These are phyloP conservation scores for Ogataea kodamae DNA, from an alignment of 805 yeast genomes.

Conservation along the genomic window DNA sequence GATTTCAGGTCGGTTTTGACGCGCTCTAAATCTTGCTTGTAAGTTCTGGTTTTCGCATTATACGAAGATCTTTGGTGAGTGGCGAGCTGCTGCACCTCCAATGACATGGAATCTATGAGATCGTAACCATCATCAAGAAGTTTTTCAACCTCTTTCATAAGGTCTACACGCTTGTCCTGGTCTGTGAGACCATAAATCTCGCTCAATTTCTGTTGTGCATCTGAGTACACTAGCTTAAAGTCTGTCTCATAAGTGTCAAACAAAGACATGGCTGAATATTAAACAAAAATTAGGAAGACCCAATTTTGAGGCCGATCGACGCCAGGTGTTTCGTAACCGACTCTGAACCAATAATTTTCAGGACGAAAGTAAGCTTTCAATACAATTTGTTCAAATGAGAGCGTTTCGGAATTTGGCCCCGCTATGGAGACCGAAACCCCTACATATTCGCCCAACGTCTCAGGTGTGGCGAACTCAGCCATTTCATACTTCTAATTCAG, in stretches of 20 bases:
- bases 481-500: slow-evolving; percentile 19
- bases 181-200: slow-evolving; percentile 47
- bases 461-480: slow-evolving; percentile 3
- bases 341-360: slow-evolving; percentile 11
- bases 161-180: slow-evolving; percentile 46
- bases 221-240: slow-evolving; percentile 64
- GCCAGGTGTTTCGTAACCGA: slow-evolving; percentile 13
- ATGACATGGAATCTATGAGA: slow-evolving; percentile 77
- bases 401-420: slow-evolving; percentile 1
- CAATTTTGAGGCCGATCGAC: slow-evolving; percentile 7
- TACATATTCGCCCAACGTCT: not conserved
- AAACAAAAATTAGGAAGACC: slow-evolving; percentile 1
- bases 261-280: slow-evolving; percentile 41
- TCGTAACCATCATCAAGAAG: slow-evolving; percentile 80
- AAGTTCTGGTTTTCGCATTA: slow-evolving; percentile 74
- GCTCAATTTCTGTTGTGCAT: slow-evolving; percentile 62
- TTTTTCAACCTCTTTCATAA: slow-evolving; percentile 58
- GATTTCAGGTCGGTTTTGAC: slow-evolving; percentile 53
- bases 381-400: slow-evolving; percentile 1
- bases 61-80: slow-evolving; percentile 64
- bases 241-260: slow-evolving; percentile 68
- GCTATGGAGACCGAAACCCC: not conserved
- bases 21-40: slow-evolving; percentile 54
- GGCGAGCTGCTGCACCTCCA: slow-evolving; percentile 84
- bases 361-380: slow-evolving; percentile 11